Evolutionary conservation across 306 rosid species (phyloP).

Genomic region (Coriaria nepalensis): DNA sequence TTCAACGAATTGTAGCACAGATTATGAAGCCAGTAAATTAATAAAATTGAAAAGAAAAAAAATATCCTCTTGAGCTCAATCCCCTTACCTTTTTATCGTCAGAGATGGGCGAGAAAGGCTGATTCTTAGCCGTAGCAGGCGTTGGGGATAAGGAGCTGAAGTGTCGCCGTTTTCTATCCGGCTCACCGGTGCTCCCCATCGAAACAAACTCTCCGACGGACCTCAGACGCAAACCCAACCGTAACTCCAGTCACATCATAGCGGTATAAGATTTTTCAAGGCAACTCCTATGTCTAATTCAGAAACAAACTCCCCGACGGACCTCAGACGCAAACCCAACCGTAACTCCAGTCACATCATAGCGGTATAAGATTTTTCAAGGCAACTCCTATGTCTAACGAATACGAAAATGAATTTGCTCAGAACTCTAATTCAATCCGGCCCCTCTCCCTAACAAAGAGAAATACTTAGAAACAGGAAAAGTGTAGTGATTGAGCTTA

Average conservation of each 20-base stretch:
- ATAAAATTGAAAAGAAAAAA: constrained; percentile 1
- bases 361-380: constrained; percentile 1
- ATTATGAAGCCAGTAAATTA: constrained; percentile 1
- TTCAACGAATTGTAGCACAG: constrained; percentile 1
- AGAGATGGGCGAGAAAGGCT: constrained; percentile 55
- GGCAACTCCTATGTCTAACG: constrained; percentile 7
- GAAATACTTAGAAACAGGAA: not conserved
- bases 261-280: not conserved
- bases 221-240: constrained; percentile 37
- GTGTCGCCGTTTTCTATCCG: constrained; percentile 89
- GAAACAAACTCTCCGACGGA: constrained; percentile 30
- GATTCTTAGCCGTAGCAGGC: constrained; percentile 55
- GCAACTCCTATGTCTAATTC: constrained; percentile 9
- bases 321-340: constrained; percentile 40
- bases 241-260: constrained; percentile 39
- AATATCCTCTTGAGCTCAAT: no score
- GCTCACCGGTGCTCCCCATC: constrained; percentile 89
- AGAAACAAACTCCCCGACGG: constrained; percentile 20
- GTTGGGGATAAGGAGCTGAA: constrained; percentile 73
- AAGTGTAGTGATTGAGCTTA: constrained; percentile 10
- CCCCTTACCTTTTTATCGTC: constrained; percentile 74
- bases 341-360: constrained; percentile 37
- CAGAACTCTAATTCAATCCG: constrained; percentile 8
- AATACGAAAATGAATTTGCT: constrained; percentile 6
- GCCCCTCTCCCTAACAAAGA: no score